Evolutionary conservation across 163 green algal species (phyloP).

Genomic region (Picocystis sp.): DNA sequence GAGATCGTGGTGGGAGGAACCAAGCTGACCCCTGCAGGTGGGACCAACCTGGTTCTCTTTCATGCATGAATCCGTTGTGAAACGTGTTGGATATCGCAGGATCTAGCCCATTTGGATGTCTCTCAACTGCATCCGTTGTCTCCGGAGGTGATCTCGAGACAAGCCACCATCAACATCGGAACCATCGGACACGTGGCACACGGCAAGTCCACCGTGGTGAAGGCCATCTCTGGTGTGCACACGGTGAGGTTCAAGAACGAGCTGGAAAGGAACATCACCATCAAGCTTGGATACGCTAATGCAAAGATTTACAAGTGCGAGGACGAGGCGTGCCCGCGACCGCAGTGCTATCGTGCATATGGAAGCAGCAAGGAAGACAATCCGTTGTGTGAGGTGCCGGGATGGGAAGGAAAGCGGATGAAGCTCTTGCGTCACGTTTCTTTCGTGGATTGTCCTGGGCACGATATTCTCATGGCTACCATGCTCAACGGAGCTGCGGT

Average conservation of each 20-base stretch:
- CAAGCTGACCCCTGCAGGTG: no score
- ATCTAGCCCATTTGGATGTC: constrained; percentile 70
- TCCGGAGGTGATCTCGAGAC: constrained; percentile 91
- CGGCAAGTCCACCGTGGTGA: constrained; percentile 98
- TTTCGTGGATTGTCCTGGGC: constrained; percentile 96
- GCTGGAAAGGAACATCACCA: constrained; percentile 99
- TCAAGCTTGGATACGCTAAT: constrained; percentile 99
- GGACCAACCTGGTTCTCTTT: background rate
- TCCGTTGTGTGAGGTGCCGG: constrained; percentile 64
- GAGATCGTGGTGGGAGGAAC: no score
- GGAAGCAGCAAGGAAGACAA: constrained; percentile 81
- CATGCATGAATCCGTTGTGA: background rate
- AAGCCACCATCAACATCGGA: constrained; percentile 99
- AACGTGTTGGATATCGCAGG: constrained; percentile 32
- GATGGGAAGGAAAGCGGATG: constrained; percentile 60
- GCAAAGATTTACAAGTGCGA: constrained; percentile 93
- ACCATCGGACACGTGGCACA: constrained; percentile 84
- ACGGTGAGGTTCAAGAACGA: constrained; percentile 99
- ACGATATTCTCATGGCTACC: constrained; percentile 99
- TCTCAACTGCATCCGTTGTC: constrained; percentile 78
- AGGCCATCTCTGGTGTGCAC: constrained; percentile 95
- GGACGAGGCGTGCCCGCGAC: constrained; percentile 55
- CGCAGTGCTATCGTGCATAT: constrained; percentile 51
- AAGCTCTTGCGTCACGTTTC: constrained; percentile 69
- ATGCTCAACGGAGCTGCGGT: constrained; percentile 99